Evolutionary conservation across 148 eudicot species (phyloP), one percentile per base, ranked within the genome.

Genomic region (Spergularia bocconei): DNA sequence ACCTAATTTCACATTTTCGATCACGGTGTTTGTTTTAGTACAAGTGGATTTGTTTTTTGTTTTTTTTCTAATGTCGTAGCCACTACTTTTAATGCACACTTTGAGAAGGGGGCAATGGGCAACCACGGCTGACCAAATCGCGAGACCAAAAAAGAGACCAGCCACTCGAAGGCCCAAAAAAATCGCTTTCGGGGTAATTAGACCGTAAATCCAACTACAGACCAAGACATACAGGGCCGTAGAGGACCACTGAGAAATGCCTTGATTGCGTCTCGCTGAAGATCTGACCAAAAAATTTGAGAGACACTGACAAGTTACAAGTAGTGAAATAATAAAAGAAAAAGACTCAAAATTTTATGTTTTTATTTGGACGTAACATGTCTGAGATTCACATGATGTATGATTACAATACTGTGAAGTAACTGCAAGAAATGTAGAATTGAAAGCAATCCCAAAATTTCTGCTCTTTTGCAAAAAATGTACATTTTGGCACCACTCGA

Each of bases 371-470:
- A 44, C 4, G 17, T 11, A 50, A 65, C 51, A 65, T 11, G 3
- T 19, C 14, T 58, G 33, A 72, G 75, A 72, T 72, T 72, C 75
- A 72, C 75, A 72, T 72, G 75, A 58, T 59, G 52, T 56, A 17
- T 69, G 38, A 33, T 50, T 69, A 25, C 36, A 2, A 29, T 2
- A 29, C 1, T 48, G 71, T 51, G 69, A 29, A 66, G 1, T 23
- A 23, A 66, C 23, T 17, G 69, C 21, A 41, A 21, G 21, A 38
- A 56, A 56, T 6, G 9, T 66, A 20, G 36, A 48, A 66, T 9
- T 44, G 8, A 44, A 44, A 44, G 48, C 48, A 44, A 44, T 44
- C 48, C 10, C 48, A 44, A 44, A 44, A 44, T 44, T 44, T 44
- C 48, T 44, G 48, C 8, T 44, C 48, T 29, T 29, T 29, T 29